Evolutionary conservation across 2,329 filamentous ascomycete genomes (phyloP), one percentile per base, ranked within the genome.

Genomic region (Trichoderma afroharzianum): DNA sequence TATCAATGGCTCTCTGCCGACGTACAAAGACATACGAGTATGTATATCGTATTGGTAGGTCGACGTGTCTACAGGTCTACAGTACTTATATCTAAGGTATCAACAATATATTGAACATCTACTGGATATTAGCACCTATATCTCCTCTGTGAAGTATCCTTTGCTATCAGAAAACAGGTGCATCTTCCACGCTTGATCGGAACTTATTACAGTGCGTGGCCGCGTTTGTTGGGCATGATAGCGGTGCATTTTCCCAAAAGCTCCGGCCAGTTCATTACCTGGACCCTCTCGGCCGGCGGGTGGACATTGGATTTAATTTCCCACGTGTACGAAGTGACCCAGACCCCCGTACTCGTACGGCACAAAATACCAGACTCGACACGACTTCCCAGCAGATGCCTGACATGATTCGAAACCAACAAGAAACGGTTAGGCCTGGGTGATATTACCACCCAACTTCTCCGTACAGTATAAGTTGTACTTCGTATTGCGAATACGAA

Each of bases 291-390:
- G 36, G 62, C 39, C 62, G 62, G 15, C 39, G 62, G 63, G 57
- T 69, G 66, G 66, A 53, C 57, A 62, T 69, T 68, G 33, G 28
- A 14, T 53, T 50, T 69, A 69, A 69, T 69, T 69, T 69, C 66
- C 66, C 66, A 62, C 57, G 66, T 53, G 66, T 62, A 53, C 30
- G 21, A 62, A 62, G 55, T 11, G 66, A 21, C 59, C 57, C 57
- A 58, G 39, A 47, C 30, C 66, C 66, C 66, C 66, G 66, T 69
- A 24, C 30, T 39, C 15, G 36, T 39, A 43, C 39, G 50, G 28
- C 30, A 33, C 57, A 32, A 59, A n/a, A 28, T 53, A 53, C n/a
- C n/a, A n/a, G n/a, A n/a, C 66, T 69, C 32, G 55, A 24, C n/a
- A 69, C 39, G 21, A 47, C 6, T 33, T 59, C 28, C 47, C 33